Conservation (phyloP, 169 alveolate species). For the Fabrea salina region DNA sequence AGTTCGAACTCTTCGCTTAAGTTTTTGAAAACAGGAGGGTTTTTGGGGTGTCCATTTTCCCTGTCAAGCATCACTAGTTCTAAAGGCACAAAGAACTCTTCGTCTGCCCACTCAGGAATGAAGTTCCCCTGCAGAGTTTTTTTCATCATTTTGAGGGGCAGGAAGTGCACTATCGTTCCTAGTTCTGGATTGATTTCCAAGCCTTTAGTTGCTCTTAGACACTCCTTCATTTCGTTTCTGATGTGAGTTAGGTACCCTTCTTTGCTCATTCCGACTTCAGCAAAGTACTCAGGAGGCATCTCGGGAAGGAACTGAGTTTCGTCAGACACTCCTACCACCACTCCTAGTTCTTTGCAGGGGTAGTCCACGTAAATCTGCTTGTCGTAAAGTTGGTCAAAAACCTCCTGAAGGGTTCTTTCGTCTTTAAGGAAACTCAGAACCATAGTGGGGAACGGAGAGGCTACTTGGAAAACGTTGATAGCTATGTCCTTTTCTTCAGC, state of each 20-base stretch:
- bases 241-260: neutral
- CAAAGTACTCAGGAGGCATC: neutral
- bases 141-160: neutral
- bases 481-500: neutral
- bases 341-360: neutral
- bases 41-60: neutral
- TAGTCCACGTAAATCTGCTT: neutral
- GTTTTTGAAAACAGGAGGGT: neutral
- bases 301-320: neutral
- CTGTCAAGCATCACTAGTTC: constrained; percentile 5
- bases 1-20: neutral
- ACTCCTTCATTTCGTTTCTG: neutral
- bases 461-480: neutral
- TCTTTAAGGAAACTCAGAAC: neutral
- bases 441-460: neutral
- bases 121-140: neutral
- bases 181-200: neutral
- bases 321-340: neutral
- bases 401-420: neutral
- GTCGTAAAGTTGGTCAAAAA: neutral
- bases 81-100: neutral
- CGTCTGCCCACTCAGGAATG: neutral
- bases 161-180: constrained; percentile 10
- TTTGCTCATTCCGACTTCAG: neutral
- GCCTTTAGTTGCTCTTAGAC: neutral